Conservation (phyloP, 306 rosid species). For the Styphnolobium japonicum region DNA sequence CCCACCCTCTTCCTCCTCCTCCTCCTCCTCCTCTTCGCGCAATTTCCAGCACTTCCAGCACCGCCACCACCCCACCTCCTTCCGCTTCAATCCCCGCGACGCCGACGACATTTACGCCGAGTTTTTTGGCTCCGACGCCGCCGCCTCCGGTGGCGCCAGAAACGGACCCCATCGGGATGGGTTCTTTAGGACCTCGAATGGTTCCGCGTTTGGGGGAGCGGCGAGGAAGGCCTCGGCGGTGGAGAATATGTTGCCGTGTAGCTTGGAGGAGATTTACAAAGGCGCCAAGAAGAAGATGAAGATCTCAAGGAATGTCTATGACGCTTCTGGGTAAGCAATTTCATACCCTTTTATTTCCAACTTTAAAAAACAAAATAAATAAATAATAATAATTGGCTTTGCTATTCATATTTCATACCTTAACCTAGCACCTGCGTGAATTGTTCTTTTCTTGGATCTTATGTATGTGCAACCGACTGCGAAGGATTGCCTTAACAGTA, state of each 20-base stretch:
- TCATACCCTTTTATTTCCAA: no score
- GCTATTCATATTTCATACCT: background rate
- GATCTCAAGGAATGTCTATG: slow-evolving; percentile 72
- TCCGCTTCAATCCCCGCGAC: slow-evolving; percentile 58
- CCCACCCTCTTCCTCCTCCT: slow-evolving; percentile 36
- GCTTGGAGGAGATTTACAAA: slow-evolving; percentile 83
- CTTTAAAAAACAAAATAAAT: no score
- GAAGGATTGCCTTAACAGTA: background rate
- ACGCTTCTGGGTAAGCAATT: slow-evolving; percentile 58
- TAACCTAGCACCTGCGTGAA: background rate
- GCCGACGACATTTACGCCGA: slow-evolving; percentile 82
- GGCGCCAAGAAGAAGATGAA: slow-evolving; percentile 87
- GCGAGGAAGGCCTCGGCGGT: slow-evolving; percentile 62
- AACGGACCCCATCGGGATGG: slow-evolving; percentile 46
- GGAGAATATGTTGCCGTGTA: slow-evolving; percentile 62
- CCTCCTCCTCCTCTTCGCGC: slow-evolving; percentile 31
- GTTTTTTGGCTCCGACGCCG: slow-evolving; percentile 56
- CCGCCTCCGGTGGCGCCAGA: background rate
- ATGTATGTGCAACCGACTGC: background rate
- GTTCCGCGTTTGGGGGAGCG: slow-evolving; percentile 29
- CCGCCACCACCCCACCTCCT: slow-evolving; percentile 46
- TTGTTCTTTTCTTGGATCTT: background rate
- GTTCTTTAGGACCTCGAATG: slow-evolving; percentile 52
- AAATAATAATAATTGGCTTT: no score
- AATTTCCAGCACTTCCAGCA: slow-evolving; percentile 34